phyloP scores from a whole-genome alignment of 257 asterid species.

The Verbena officinalis region DNA sequence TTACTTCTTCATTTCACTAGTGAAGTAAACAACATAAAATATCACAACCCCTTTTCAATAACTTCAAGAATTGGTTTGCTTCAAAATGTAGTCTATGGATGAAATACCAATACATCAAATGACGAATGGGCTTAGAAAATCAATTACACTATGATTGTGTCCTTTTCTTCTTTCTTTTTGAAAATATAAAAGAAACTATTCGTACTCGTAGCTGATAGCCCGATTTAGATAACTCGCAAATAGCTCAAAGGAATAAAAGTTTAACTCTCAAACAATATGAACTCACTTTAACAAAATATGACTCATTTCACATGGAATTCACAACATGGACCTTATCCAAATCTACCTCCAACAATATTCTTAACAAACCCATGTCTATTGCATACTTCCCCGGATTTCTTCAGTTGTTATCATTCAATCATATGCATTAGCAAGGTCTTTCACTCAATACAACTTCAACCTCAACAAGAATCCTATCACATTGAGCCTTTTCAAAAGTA shows the following conservation, averaged over 20 bases:
- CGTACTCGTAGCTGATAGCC: no score
- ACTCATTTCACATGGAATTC: constrained; percentile 5
- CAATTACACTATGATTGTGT: no score
- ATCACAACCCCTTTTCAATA: no score
- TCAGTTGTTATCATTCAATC: not conserved
- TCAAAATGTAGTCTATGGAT: no score
- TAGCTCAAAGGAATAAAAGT: not conserved
- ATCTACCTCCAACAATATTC: constrained; percentile 3
- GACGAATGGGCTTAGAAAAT: no score
- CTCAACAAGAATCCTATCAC: constrained; percentile 10
- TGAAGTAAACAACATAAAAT: no score
- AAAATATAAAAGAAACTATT: no score
- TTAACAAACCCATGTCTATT: not conserved
- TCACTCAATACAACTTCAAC: not conserved
- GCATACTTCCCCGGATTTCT: not conserved
- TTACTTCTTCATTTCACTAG: no score
- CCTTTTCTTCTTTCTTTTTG: no score
- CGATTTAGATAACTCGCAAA: no score
- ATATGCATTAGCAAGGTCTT: not conserved
- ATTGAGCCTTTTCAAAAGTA: constrained; percentile 2
- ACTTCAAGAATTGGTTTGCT: no score
- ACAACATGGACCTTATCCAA: constrained; percentile 13
- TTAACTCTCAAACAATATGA: not conserved
- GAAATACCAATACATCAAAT: not conserved
- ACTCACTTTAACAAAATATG: not conserved